A percentile compares a stretch with the other conserved stretches of the same genome.
These are phyloP conservation scores for Paecilomyces sp. DNA, from an alignment of 2,329 filamentous ascomycete genomes.

Conservation along the genomic window DNA sequence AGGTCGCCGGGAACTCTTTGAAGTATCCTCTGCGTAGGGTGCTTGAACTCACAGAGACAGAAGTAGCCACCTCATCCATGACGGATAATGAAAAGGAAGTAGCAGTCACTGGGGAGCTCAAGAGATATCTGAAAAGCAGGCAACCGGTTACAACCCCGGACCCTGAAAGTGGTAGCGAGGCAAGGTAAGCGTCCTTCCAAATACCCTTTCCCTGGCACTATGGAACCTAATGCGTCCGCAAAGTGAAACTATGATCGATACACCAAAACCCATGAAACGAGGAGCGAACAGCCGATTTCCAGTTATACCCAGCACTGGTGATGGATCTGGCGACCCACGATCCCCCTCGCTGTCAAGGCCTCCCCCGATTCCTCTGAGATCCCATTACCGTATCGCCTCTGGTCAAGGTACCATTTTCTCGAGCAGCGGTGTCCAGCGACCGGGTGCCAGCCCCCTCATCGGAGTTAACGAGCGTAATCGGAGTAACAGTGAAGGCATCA, in stretches of 20 bases:
- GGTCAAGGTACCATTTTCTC: constrained; percentile 31
- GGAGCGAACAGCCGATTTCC: constrained; percentile 51
- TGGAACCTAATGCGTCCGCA: constrained; percentile 12
- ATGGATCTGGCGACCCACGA: constrained; percentile 62
- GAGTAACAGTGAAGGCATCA: constrained; percentile 57
- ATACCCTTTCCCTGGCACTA: neutral
- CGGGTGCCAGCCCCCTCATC: constrained; percentile 63
- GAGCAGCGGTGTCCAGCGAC: constrained; percentile 52
- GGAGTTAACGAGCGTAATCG: constrained; percentile 56
- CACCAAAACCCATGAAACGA: constrained; percentile 61
- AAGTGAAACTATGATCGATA: constrained; percentile 69
- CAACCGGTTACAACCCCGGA: constrained; percentile 32
- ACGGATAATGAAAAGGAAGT: constrained; percentile 55
- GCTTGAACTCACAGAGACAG: constrained; percentile 58
- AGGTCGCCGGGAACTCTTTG: constrained; percentile 82
- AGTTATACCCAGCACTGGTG: constrained; percentile 41
- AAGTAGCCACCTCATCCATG: constrained; percentile 49
- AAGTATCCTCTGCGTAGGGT: constrained; percentile 68
- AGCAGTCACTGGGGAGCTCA: constrained; percentile 53
- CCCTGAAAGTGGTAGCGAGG: constrained; percentile 41
- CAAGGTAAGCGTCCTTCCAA: constrained; percentile 23
- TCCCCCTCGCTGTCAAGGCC: constrained; percentile 61
- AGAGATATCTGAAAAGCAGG: constrained; percentile 48
- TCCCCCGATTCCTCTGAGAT: constrained; percentile 72
- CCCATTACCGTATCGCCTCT: constrained; percentile 62